Percentiles rank a stretch among this genome's conserved stretches.
phyloP scores from a whole-genome alignment of 1,139 yeast genomes.

The Candida tropicalis region DNA sequence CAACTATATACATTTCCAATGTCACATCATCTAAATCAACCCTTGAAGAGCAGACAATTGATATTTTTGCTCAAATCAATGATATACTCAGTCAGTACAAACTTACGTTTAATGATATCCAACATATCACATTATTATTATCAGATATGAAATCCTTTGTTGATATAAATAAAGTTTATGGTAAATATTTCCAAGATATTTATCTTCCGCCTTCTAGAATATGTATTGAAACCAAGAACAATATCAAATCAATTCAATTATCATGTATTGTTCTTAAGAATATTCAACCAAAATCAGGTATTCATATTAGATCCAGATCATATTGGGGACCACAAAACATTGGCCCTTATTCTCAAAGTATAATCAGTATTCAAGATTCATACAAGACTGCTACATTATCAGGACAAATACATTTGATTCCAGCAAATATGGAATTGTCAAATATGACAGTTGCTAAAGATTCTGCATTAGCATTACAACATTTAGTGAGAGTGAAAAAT shows the following conservation, averaged over 20 bases:
- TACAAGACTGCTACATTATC: constrained; percentile 63
- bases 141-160: constrained; percentile 66
- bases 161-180: constrained; percentile 62
- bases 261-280: constrained; percentile 54
- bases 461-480: constrained; percentile 70
- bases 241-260: constrained; percentile 48
- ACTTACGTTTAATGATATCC: constrained; percentile 43
- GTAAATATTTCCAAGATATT: constrained; percentile 52
- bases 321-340: constrained; percentile 99
- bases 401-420: constrained; percentile 89
- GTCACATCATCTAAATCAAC: constrained; percentile 28
- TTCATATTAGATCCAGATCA: constrained; percentile 89
- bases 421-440: constrained; percentile 61
- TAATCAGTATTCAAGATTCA: constrained; percentile 44
- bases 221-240: constrained; percentile 62
- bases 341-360: constrained; percentile 94
- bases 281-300: constrained; percentile 52
- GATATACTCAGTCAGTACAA: constrained; percentile 28
- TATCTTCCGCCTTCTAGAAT: constrained; percentile 84
- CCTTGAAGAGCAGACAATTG: constrained; percentile 47
- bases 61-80: constrained; percentile 49
- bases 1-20: constrained; percentile 54
- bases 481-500: constrained; percentile 62
- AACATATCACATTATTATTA: constrained; percentile 62
- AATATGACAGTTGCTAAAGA: constrained; percentile 20